Evolutionary conservation across 2,329 filamentous ascomycete species (phyloP).

Genomic region (Berkeleyomyces rouxiae): DNA sequence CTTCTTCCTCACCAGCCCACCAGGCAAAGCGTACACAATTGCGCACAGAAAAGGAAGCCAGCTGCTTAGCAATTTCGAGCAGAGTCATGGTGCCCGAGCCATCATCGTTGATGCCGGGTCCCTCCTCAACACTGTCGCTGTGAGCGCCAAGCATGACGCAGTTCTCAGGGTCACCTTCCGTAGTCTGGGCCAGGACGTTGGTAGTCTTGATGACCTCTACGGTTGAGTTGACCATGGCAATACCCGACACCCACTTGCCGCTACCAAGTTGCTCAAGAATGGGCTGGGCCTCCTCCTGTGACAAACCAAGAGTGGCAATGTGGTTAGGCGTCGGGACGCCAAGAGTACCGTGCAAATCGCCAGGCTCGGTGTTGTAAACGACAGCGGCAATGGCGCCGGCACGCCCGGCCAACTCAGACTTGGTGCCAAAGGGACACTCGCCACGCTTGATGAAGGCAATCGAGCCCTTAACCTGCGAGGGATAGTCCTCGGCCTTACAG

Average conservation of each 20-base stretch:
- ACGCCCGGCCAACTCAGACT: slow-evolving; percentile 49
- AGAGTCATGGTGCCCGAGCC: slow-evolving; percentile 49
- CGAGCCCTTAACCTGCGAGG: slow-evolving; percentile 37
- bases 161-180: slow-evolving; percentile 41
- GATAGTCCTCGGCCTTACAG: slow-evolving; percentile 48
- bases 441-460: slow-evolving; percentile 59
- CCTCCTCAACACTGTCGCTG: slow-evolving; percentile 44
- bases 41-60: slow-evolving; percentile 39
- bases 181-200: slow-evolving; percentile 49
- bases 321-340: slow-evolving; percentile 42
- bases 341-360: slow-evolving; percentile 49
- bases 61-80: slow-evolving; percentile 44
- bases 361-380: slow-evolving; percentile 56
- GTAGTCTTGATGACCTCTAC: slow-evolving; percentile 36
- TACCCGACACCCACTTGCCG: slow-evolving; percentile 33
- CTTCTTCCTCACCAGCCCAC: slow-evolving; percentile 53
- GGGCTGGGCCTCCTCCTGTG: slow-evolving; percentile 38
- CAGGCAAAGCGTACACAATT: slow-evolving; percentile 52
- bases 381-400: slow-evolving; percentile 56
- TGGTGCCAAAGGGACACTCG: slow-evolving; percentile 52
- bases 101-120: slow-evolving; percentile 64
- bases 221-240: slow-evolving; percentile 42
- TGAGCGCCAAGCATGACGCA: slow-evolving; percentile 50
- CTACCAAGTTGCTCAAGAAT: slow-evolving; percentile 36
- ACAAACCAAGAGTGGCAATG: slow-evolving; percentile 52